These are phyloP conservation scores for Candida nonsorbophila DNA, from an alignment of 805 yeast species.

Conservation along the genomic window DNA sequence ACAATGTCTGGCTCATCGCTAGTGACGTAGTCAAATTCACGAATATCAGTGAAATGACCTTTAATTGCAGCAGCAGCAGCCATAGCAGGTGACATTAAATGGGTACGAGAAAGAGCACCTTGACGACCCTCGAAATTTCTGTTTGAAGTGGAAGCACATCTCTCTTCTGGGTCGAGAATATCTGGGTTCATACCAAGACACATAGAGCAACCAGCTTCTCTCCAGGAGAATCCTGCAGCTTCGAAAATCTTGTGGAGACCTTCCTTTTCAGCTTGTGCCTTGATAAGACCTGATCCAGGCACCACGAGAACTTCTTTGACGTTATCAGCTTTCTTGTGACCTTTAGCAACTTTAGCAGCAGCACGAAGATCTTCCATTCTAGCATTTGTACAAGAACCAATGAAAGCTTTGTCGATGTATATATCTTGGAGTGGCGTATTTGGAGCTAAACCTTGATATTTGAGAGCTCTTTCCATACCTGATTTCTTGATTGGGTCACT, in stretches of 20 bases:
- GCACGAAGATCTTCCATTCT: constrained; percentile 95
- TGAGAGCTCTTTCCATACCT: constrained; percentile 87
- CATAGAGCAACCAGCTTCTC: constrained; percentile 99
- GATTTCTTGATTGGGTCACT: constrained; percentile 69
- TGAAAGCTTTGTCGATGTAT: constrained; percentile 85
- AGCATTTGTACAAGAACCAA: constrained; percentile 97
- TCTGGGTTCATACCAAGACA: constrained; percentile 99
- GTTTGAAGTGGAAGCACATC: constrained; percentile 98
- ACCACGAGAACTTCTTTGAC: constrained; percentile 85
- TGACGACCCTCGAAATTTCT: constrained; percentile 99
- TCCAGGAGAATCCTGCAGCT: constrained; percentile 96
- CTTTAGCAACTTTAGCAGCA: constrained; percentile 85
- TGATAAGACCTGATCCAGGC: constrained; percentile 96
- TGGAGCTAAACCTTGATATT: constrained; percentile 87
- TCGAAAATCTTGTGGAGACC: constrained; percentile 88
- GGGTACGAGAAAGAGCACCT: constrained; percentile 94
- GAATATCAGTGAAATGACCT: constrained; percentile 87
- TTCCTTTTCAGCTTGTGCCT: constrained; percentile 88
- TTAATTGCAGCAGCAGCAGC: constrained; percentile 97
- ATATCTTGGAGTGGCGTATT: constrained; percentile 75
- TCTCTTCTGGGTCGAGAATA: constrained; percentile 87
- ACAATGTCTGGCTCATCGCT: constrained; percentile 57
- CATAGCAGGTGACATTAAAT: constrained; percentile 98
- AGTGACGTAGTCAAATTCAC: constrained; percentile 65
- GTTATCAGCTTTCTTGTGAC: constrained; percentile 77